These are phyloP conservation scores for Penicillium maclennaniae DNA, from an alignment of 495 filamentous ascomycete genomes.

Conservation along the genomic window DNA sequence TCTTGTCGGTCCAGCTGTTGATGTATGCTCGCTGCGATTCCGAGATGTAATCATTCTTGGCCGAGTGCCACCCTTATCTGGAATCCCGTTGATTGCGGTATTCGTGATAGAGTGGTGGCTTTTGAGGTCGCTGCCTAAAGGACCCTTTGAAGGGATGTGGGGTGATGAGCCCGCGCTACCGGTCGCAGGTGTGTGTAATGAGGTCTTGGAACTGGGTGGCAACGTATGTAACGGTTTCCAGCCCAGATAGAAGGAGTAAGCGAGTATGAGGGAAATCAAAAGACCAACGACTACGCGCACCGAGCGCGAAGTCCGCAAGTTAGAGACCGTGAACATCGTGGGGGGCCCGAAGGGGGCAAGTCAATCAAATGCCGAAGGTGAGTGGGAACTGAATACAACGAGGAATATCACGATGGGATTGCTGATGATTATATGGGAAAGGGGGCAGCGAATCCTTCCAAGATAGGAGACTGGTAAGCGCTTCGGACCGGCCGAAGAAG, in stretches of 20 bases:
- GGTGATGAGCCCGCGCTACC: background rate
- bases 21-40: conserved; percentile 21
- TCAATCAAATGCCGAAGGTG: background rate
- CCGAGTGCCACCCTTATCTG: conserved; percentile 28
- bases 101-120: background rate
- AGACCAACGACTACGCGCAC: background rate
- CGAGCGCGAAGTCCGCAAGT: background rate
- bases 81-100: conserved; percentile 4
- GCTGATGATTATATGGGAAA: background rate
- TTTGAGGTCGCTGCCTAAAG: background rate
- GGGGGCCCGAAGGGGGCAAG: background rate
- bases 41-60: conserved; percentile 13
- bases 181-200: background rate
- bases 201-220: background rate
- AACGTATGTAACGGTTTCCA: background rate
- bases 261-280: background rate
- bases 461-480: no score
- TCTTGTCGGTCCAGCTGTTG: conserved; percentile 27
- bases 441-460: background rate
- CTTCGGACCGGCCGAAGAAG: background rate
- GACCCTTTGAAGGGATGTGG: background rate
- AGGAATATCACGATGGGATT: background rate
- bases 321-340: background rate
- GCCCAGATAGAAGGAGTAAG: background rate
- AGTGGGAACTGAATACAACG: background rate